Evolutionary conservation across 441 rosid genomes (phyloP), one percentile per base, ranked within the genome.

Genomic region (Codiaeum variegatum): DNA sequence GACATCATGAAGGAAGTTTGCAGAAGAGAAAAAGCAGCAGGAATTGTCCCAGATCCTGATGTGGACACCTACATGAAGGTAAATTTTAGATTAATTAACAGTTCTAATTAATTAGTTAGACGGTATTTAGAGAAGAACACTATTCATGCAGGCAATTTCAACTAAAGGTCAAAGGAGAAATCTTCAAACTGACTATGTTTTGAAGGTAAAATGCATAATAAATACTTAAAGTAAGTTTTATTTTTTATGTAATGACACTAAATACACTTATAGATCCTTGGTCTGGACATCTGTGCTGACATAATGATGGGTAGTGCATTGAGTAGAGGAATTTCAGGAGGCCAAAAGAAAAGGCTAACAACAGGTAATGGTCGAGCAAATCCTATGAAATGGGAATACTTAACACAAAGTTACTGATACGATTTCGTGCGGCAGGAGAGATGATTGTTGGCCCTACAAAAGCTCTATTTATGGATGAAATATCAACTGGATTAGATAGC

Each of bases 51-150:
- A 16, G 90, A 90, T 67, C 83, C 84, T 46, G 83, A 76, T 68
- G 78, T 87, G 55, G 93, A 90, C 75, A 80, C 91, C 26, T 90
- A 86, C 75, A 88, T 89, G 97, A 89, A 91, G 94, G 97, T 36
- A 36, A 36, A 36, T 9, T 36, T 12, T 38, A 38, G 11, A 38
- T 38, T 38, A 38, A 38, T 38, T 38, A 38, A 38, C 42, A 8
- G 12, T 7, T 38, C 10, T 38, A 1, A 2, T 38, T 38, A 38
- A 38, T 38, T 12, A 0, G 12, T 38, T 38, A 38, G 42, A 38
- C 10, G 42, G 12, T 38, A 38, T 38, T 38, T 38, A 38, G 42
- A 38, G 42, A 38, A 38, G 12, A 8, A 7, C 42, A 38, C 10
- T 6, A 38, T 38, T 38, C 42, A 38, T 38, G 49, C 88, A 91